Evolutionary conservation across 805 yeast species (phyloP), one percentile per base, ranked within the genome.

Genomic region (Wickerhamiella musiphila): DNA sequence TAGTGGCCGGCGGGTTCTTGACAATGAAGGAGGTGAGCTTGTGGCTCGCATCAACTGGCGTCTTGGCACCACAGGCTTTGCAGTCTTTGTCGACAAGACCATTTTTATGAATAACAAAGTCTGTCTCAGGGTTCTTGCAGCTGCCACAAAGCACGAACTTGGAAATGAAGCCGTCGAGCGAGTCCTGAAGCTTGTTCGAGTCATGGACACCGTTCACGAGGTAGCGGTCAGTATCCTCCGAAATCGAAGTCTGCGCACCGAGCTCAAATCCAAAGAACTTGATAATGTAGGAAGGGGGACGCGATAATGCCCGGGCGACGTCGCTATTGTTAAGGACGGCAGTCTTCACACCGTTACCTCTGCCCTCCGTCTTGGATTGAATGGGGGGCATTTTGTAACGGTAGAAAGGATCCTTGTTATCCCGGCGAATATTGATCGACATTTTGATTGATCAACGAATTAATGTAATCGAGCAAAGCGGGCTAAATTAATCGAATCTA

Each of bases 341-440:
- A 16, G 98, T 90, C 57, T 83, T 84, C 61, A 90, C 90, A 73
- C 98, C 98, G 63, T 90, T 90, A 64, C 98, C 98, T 56, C 94
- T 72, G 58, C 98, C 98, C 63, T 90, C 96, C 44, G 81, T 81
- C 68, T 90, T 90, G 46, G 94, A 79, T 61, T 79, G 92, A 59
- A 90, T 76, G 26, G 92, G 78, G 53, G 98, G 98, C 98, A 90
- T 90, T 65, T 90, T 90, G 61, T 90, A 90, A 65, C 98, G 94
- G 73, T 90, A 90, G 58, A 90, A 90, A 28, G 95, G 95, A 64
- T 90, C 98, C 51, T 78, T 73, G 65, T 86, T 90, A 52, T 83
- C 94, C 66, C 98, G 83, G 58, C 93, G 76, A 49, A 90, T 86
- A 59, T 90, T 86, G 53, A 86, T 76, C 36, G 44, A 39, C 46